Evolutionary conservation across 306 rosid species (phyloP), one percentile per base, ranked within the genome.

Genomic region (Vigna angularis): DNA sequence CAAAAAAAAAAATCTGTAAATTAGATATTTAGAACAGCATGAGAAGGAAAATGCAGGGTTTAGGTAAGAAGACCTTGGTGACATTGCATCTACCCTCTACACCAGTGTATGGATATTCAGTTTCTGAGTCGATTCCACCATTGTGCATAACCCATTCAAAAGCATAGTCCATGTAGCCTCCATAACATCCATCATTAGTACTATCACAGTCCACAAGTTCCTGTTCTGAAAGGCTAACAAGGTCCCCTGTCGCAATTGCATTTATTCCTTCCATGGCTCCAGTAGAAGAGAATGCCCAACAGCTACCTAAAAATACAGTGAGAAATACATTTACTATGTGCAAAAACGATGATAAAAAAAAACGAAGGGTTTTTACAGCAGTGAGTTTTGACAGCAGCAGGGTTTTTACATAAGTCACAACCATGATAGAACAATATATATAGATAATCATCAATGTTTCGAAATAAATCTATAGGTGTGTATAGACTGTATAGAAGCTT

Each of bases 251-350:
- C 13, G 66, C 91, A 48, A 93, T 70, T 55, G 92, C 94, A 40
- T 90, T 93, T 75, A 89, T 82, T 84, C 98, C 96, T 83, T 93
- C 98, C 0, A 90, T 82, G 56, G 94, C 91, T 55, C 94, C 96
- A 0, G 94, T 86, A 28, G 90, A 45, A 13, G 96, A 93, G 77
- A 93, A 93, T 76, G 98, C 81, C 98, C 98, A 93, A 45, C 96
- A 93, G 87, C 98, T 89, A 74, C 98, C 96, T 93, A 81, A 24
- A 68, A 49, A 20, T 45, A 12, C 22, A 72, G 12, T 69, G 14
- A 75, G 18, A 62, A 9, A 4, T 5, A n/a, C 9, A 30, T 66
- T 3, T 9, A 67, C 64, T 18, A 67, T 56, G 47, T 38, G 26
- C 16, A 62, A 64, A 55, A 57, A 38, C 14, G 40, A 65, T 32